Base-by-base conservation (phyloP, 352 stramenopile species). In the Phytophthora brassicae region DNA sequence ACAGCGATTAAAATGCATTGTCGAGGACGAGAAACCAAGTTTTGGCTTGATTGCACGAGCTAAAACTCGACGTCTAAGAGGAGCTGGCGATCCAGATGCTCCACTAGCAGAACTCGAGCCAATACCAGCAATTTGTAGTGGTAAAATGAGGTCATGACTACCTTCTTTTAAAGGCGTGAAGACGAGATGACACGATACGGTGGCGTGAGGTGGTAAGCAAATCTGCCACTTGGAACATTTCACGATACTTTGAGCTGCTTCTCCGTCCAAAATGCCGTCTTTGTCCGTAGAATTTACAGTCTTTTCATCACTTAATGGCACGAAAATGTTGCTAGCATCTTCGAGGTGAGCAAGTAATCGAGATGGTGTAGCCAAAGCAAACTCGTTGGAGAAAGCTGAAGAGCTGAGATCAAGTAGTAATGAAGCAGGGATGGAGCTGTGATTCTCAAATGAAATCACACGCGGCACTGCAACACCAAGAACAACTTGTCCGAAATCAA, bases 401-500 rank as follows among this genome's bases (percentile, higher is more conserved):
- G 41, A 56, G 0, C 55, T 24, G 8, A 98, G 60, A 55, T 97
- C 85, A 2, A 97, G 63, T 1, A 84, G n/a, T 4, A 98, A 67
- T 16, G 70, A 81, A 0, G 92, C 87, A 0, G 84, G 17, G n/a
- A 98, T 97, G 9, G 62, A 60, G 20, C 82, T 90, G 26, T 75
- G 70, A 59, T 98, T 98, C 26, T 84, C 74, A 2, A 98, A 35
- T 0, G 83, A 81, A 1, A 98, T 38, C 0, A 82, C 54, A 0
- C 75, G 74, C 6, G 79, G 78, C 0, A 90, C 77, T 0, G 73
- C 82, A 3, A 89, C 84, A 4, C 90, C 92, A 9, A 97, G 62
- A 7, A 94, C 81, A 6, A 96, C 81, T 20, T 85, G 75, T 17
- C 81, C 89, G 60, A 96, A 98, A n/a, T 88, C 81, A 26, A 92